These are phyloP conservation scores for Neurospora africana DNA, from an alignment of 495 filamentous ascomycete genomes.

Conservation along the genomic window DNA sequence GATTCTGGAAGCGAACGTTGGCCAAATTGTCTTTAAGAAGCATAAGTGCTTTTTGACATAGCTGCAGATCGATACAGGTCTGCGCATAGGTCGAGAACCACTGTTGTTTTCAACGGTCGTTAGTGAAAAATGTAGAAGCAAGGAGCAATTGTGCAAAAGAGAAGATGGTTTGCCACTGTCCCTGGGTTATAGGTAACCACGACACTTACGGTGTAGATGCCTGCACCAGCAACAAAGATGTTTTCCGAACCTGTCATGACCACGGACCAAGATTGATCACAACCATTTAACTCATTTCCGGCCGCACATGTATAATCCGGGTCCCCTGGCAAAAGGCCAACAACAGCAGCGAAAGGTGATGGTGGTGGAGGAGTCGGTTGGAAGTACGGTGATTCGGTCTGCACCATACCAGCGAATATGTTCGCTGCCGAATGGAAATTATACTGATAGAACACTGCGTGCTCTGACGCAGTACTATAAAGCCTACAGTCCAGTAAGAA, in stretches of 20 bases:
- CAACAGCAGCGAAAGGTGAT: constrained; percentile 37
- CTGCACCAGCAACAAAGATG: constrained; percentile 14
- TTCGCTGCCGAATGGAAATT: constrained; percentile 63
- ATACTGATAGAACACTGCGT: constrained; percentile 74
- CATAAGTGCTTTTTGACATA: constrained; percentile 74
- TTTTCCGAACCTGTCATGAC: constrained; percentile 10
- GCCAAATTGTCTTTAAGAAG: constrained; percentile 58
- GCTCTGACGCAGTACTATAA: constrained; percentile 37
- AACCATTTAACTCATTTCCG: constrained; percentile 4
- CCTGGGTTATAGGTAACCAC: constrained; percentile 10
- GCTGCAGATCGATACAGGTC: constrained; percentile 55
- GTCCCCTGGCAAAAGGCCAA: constrained; percentile 10
- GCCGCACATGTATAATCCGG: constrained; percentile 7
- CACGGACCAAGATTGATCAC: constrained; percentile 18
- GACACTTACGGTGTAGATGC: constrained; percentile 8
- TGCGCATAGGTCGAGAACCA: constrained; percentile 52
- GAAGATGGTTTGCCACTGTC: too few relatives aligned
- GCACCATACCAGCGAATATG: constrained; percentile 69
- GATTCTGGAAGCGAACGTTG: constrained; percentile 30
- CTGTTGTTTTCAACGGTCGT: constrained; percentile 59
- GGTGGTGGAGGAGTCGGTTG: constrained; percentile 67
- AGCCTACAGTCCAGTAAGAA: too few relatives aligned
- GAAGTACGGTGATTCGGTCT: constrained; percentile 83
- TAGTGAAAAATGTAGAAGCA: constrained; percentile 31
- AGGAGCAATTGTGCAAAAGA: too few relatives aligned